Evolutionary conservation across 441 rosid genomes (phyloP).

Genomic region (Gossypium schwendimanii): DNA sequence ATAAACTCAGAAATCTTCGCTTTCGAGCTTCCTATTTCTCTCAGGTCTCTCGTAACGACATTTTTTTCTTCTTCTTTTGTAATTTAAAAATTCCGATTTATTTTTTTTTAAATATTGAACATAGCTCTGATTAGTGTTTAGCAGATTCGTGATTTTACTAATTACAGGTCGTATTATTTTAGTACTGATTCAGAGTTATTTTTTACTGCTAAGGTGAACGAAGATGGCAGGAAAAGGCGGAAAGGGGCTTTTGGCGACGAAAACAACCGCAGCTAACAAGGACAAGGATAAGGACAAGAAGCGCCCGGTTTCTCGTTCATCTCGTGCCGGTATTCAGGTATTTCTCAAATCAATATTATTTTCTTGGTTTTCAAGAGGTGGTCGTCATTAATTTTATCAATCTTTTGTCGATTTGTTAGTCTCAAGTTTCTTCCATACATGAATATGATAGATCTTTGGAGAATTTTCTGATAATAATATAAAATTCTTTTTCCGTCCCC

Average conservation of each 20-base stretch:
- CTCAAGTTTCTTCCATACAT: no score
- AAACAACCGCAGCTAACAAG: constrained; percentile 71
- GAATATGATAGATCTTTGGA: no score
- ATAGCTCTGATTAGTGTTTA: not conserved
- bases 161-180: no score
- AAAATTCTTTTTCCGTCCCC: no score
- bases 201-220: not conserved
- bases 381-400: no score
- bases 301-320: constrained; percentile 74
- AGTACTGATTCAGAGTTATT: not conserved
- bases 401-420: no score
- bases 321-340: constrained; percentile 96
- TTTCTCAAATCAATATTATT: no score
- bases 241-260: constrained; percentile 82
- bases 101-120: no score
- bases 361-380: not conserved
- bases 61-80: no score
- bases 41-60: not conserved
- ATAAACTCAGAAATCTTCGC: not conserved
- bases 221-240: constrained; percentile 94
- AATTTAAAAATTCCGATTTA: no score
- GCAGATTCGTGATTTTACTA: not conserved
- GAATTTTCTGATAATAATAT: no score
- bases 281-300: constrained; percentile 77
- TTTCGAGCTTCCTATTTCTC: constrained; percentile 2